Conservation (phyloP, 805 yeast genomes). For the Kluyveromyces lactis region DNA sequence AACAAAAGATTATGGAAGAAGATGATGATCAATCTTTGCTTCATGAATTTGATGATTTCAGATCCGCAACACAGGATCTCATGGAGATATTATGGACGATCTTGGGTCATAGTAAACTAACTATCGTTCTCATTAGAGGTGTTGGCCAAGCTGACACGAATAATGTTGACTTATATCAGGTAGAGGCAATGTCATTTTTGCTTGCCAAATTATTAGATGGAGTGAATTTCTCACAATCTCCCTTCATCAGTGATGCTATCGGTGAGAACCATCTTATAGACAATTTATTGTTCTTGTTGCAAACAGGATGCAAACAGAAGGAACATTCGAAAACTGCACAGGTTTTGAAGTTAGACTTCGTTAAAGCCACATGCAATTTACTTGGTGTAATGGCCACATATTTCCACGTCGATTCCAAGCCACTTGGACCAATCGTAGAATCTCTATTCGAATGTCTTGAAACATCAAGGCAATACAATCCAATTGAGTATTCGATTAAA, state of each 20-base stretch:
- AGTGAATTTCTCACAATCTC: conserved; percentile 22
- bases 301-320: conserved; percentile 18
- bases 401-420: conserved; percentile 15
- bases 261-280: conserved; percentile 15
- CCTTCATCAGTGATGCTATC: conserved; percentile 23
- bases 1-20: conserved; percentile 31
- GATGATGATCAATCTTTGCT: conserved; percentile 16
- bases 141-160: conserved; percentile 15
- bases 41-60: conserved; percentile 55
- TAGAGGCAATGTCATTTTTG: conserved; percentile 27
- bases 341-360: conserved; percentile 21
- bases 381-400: conserved; percentile 25
- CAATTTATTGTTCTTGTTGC: conserved; percentile 19
- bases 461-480: conserved; percentile 10
- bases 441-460: conserved; percentile 24
- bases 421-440: conserved; percentile 20
- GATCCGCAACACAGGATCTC: conserved; percentile 71
- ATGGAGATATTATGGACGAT: conserved; percentile 64
- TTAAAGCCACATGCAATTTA: conserved; percentile 22
- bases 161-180: conserved; percentile 18
- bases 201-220: conserved; percentile 20
- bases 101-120: conserved; percentile 38
- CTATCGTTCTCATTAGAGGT: conserved; percentile 23
- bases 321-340: conserved; percentile 10
- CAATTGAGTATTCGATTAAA: conserved; percentile 16